Percentiles rank a stretch among this genome's conserved stretches.
Conservation (phyloP, 2,329 filamentous ascomycete species). For the Monilinia fructigena region DNA sequence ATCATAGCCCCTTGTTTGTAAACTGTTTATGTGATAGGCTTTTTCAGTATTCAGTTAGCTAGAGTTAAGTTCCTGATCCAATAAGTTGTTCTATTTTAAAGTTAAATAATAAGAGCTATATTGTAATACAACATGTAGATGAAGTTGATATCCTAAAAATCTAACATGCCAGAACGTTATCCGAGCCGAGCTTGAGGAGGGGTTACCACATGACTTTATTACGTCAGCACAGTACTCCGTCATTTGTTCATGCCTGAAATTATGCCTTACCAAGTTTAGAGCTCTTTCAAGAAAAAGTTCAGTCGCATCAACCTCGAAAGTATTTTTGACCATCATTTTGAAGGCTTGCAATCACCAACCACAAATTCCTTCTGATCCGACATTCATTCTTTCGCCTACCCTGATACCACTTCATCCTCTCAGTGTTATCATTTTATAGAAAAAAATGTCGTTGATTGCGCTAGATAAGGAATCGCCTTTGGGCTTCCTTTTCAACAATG, state of each 20-base stretch:
- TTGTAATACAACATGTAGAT: too few species aligned
- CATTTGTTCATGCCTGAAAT: conserved; percentile 18
- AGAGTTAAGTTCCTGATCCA: too few species aligned
- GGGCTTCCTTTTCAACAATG: conserved; percentile 71
- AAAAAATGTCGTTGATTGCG: conserved; percentile 37
- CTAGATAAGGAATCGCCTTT: conserved; percentile 50
- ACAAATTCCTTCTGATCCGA: conserved; percentile 19
- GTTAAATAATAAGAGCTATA: background rate
- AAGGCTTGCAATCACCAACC: conserved; percentile 13
- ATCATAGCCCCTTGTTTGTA: too few species aligned
- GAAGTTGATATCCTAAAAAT: background rate
- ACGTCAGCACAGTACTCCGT: conserved; percentile 8
- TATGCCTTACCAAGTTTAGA: conserved; percentile 15
- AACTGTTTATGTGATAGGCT: too few species aligned
- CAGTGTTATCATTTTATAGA: conserved; percentile 8
- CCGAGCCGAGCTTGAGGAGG: background rate
- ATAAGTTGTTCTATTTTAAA: too few species aligned
- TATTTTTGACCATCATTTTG: conserved; percentile 18
- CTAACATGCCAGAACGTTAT: conserved; percentile 13
- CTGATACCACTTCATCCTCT: conserved; percentile 10
- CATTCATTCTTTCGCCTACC: conserved; percentile 10
- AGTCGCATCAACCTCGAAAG: conserved; percentile 24
- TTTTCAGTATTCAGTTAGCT: too few species aligned
- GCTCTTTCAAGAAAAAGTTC: conserved; percentile 26
- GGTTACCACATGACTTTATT: background rate